These are phyloP conservation scores for Lentinula lateritia DNA, from an alignment of 768 basidiomycete species.

Conservation along the genomic window DNA sequence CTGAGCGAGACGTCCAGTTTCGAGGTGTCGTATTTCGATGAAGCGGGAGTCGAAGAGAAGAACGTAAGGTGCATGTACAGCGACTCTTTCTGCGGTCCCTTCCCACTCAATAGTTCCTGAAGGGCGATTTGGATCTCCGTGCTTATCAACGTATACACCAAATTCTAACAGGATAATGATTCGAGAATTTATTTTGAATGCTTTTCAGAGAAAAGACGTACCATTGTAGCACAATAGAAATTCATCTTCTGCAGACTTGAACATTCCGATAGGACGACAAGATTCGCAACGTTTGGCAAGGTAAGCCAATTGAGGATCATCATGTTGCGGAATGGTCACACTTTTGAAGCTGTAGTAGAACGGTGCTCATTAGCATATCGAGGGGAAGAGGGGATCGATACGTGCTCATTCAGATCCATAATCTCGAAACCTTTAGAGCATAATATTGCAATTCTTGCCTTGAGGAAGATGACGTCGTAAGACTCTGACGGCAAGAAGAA, in stretches of 20 bases:
- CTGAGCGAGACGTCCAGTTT: constrained; percentile 74
- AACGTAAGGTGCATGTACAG: constrained; percentile 85
- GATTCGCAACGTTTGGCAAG: constrained; percentile 78
- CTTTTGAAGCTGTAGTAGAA: constrained; percentile 61
- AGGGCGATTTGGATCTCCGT: constrained; percentile 77
- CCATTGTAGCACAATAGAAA: constrained; percentile 89
- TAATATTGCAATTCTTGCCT: constrained; percentile 88
- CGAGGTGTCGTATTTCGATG: constrained; percentile 84
- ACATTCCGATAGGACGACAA: constrained; percentile 84
- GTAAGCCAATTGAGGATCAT: constrained; percentile 57
- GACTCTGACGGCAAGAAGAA: constrained; percentile 93
- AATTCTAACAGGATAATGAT: constrained; percentile 51
- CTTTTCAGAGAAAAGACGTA: constrained; percentile 23
- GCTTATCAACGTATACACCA: constrained; percentile 86
- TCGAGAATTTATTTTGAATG: background rate
- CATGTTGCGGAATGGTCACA: constrained; percentile 82
- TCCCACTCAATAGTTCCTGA: constrained; percentile 89
- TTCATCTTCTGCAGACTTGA: constrained; percentile 77
- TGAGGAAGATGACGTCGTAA: constrained; percentile 86
- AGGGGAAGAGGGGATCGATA: constrained; percentile 36
- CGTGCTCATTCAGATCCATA: constrained; percentile 94
- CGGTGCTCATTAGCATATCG: constrained; percentile 28
- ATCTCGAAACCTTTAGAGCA: constrained; percentile 96
- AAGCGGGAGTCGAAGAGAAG: constrained; percentile 85
- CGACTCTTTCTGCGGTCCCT: constrained; percentile 82